Base-by-base conservation (phyloP, 2,329 filamentous ascomycete genomes). In the Shiraia sp. region DNA sequence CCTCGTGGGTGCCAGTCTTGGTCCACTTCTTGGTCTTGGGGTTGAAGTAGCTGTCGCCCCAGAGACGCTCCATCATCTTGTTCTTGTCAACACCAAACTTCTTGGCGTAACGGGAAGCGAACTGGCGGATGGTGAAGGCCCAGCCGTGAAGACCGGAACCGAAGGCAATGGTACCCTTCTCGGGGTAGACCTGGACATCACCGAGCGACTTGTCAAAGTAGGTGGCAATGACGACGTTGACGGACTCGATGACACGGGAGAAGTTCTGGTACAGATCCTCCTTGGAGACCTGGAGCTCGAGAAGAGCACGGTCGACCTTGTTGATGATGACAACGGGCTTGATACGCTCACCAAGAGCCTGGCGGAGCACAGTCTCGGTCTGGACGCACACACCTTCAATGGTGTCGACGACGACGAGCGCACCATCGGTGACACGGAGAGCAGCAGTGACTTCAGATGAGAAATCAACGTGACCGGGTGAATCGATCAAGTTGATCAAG, bases 21-120 rank as follows among this genome's bases (percentile, higher is more conserved):
- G 91, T 92, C 93, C 93, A 99, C 86, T 99, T 99, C 90, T 97
- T 99, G 82, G 93, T 99, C 79, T 89, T 83, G 65, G 93, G 89
- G 85, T 99, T 97, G 88, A 99, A 99, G 85, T 83, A 99, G 84
- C 90, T 96, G 86, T 99, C 93, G 63, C 93, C 93, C 93, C 93
- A 99, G 64, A 99, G 90, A 86, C 93, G 90, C 82, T 96, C 90
- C 88, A 97, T 96, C 93, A 99, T 96, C 90, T 97, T 97, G 81
- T 86, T 87, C 77, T 91, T 91, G 86, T 99, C 92, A 67, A 99
- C 93, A 87, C 93, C 93, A 70, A 99, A 99, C 81, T 99, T 99
- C 90, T 97, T 97, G 78, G 92, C 88, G 76, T 99, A 99, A 69
- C 87, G 85, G 72, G 83, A 76, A 65, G 93, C 93, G 77, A 99